Conservation (phyloP, 1,284 basidiomycete genomes). For the Austroboletus novae-zelandiae region DNA sequence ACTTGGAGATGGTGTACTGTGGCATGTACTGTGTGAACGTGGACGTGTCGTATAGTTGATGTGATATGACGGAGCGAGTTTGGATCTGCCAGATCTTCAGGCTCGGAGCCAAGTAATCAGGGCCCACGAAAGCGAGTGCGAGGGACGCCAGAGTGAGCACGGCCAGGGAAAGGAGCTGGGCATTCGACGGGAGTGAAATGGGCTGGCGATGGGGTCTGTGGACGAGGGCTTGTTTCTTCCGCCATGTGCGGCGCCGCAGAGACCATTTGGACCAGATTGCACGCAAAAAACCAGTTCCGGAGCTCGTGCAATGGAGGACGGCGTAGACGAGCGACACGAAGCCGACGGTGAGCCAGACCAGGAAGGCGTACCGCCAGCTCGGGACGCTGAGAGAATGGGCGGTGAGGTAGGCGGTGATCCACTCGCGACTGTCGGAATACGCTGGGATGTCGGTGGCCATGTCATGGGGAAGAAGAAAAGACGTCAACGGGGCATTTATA, state of each 20-base stretch:
- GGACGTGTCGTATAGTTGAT: conserved; percentile 25
- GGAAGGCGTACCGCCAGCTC: conserved; percentile 54
- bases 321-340: conserved; percentile 41
- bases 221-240: conserved; percentile 26
- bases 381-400: conserved; percentile 51
- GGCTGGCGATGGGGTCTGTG: conserved; percentile 43
- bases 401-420: conserved; percentile 55
- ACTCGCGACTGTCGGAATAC: conserved; percentile 45
- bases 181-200: conserved; percentile 58
- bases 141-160: conserved; percentile 44
- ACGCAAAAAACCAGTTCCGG: conserved; percentile 42
- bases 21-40: conserved; percentile 40
- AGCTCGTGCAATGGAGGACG: conserved; percentile 41
- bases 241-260: conserved; percentile 49
- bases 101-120: conserved; percentile 71
- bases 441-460: conserved; percentile 42
- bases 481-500: background rate
- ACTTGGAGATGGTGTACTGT: conserved; percentile 65
- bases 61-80: conserved; percentile 4
- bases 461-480: background rate
- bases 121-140: conserved; percentile 57
- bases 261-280: conserved; percentile 57
- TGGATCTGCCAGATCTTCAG: conserved; percentile 44
- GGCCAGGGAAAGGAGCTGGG: conserved; percentile 49
- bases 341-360: conserved; percentile 51